These are phyloP conservation scores for Ceratobasidium sp. DNA, from an alignment of 1,284 basidiomycete species.

Conservation along the genomic window DNA sequence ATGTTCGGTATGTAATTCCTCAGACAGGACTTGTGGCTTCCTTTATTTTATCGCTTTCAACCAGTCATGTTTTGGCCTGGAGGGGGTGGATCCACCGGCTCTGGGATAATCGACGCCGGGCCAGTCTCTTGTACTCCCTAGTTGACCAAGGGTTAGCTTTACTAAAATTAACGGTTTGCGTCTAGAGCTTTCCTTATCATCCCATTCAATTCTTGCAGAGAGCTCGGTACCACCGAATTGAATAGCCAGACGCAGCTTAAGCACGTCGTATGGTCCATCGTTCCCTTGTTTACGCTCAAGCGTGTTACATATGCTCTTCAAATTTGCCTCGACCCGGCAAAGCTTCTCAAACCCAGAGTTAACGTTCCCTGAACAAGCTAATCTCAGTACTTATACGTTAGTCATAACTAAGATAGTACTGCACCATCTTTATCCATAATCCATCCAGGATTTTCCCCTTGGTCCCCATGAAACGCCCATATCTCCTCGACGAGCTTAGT, in stretches of 20 bases:
- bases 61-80: no score
- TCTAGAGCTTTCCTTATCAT: conserved; percentile 2
- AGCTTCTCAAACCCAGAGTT: conserved; percentile 11
- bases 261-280: conserved; percentile 1
- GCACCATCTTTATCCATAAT: conserved; percentile 18
- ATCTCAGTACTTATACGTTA: no score
- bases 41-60: no score
- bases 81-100: no score
- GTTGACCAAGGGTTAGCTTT: no score
- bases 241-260: conserved; percentile 9
- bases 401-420: not conserved
- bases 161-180: no score
- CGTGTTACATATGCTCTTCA: not conserved
- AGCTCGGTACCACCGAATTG: not conserved
- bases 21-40: no score
- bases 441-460: not conserved
- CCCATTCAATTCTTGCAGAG: conserved; percentile 19
- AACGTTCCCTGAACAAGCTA: not conserved
- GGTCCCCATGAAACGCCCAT: not conserved
- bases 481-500: not conserved
- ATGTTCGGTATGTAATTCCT: no score
- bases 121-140: no score
- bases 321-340: conserved; percentile 13
- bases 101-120: no score
- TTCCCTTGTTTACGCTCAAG: not conserved